Percentiles rank a stretch among this genome's conserved stretches.
These are phyloP conservation scores for Leccinum colubrinum DNA, from an alignment of 1,284 basidiomycete genomes.

Conservation along the genomic window DNA sequence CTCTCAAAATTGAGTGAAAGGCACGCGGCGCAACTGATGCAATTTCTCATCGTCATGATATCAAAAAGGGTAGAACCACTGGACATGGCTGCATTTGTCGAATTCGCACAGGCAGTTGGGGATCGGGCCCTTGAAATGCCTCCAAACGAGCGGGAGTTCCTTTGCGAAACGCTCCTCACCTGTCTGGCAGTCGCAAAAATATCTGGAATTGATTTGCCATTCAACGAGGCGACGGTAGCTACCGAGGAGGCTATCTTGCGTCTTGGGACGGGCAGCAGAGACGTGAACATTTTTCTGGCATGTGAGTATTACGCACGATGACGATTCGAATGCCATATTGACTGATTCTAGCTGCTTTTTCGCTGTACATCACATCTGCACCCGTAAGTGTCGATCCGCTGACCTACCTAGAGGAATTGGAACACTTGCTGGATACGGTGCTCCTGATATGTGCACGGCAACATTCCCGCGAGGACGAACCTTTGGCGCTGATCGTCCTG, in stretches of 20 bases:
- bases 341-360: slow-evolving; percentile 41
- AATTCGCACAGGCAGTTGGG: slow-evolving; percentile 19
- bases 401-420: slow-evolving; percentile 50
- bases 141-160: slow-evolving; percentile 2
- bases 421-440: slow-evolving; percentile 49
- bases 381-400: slow-evolving; percentile 34
- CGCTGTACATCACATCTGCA: slow-evolving; percentile 42
- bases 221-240: slow-evolving; percentile 1
- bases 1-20: slow-evolving; percentile 9
- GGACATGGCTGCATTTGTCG: slow-evolving; percentile 3
- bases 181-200: slow-evolving; percentile 25
- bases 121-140: slow-evolving; percentile 16
- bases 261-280: slow-evolving; percentile 15
- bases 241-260: slow-evolving; percentile 27
- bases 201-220: slow-evolving; percentile 8
- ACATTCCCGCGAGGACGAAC: slow-evolving; percentile 43
- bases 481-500: slow-evolving; percentile 47
- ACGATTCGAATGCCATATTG: background rate
- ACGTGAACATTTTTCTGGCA: slow-evolving; percentile 19
- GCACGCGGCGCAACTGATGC: slow-evolving; percentile 23
- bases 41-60: slow-evolving; percentile 26
- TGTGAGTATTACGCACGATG: slow-evolving; percentile 19
- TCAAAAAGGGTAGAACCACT: slow-evolving; percentile 16
- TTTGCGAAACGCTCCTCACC: slow-evolving; percentile 23
- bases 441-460: slow-evolving; percentile 45